These are phyloP conservation scores for Ophiostoma himal-ulmi DNA, from an alignment of 2,329 filamentous ascomycete species.

Conservation along the genomic window DNA sequence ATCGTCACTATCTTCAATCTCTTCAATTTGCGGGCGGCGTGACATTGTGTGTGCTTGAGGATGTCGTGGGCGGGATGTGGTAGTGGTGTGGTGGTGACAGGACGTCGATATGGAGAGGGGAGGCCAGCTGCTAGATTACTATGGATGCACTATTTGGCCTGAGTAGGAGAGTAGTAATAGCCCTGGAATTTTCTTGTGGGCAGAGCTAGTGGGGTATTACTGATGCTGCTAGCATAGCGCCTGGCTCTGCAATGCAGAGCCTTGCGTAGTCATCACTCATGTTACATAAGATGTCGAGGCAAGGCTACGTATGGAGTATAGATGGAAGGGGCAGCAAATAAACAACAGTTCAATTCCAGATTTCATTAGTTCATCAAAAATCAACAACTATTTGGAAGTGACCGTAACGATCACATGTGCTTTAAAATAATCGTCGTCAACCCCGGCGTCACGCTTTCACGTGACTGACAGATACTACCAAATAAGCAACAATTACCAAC, in stretches of 20 bases:
- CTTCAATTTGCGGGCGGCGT: constrained; percentile 75
- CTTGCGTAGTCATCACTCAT: constrained; percentile 12
- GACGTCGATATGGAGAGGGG: background rate
- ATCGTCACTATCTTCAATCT: constrained; percentile 75
- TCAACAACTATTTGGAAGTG: background rate
- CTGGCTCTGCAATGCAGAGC: background rate
- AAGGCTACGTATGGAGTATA: background rate
- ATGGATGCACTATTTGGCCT: constrained; percentile 11
- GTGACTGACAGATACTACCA: background rate
- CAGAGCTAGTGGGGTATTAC: constrained; percentile 17
- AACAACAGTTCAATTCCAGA: background rate
- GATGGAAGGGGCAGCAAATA: background rate
- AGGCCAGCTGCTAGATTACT: background rate
- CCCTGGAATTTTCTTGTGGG: constrained; percentile 21
- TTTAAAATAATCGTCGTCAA: background rate
- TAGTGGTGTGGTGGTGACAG: constrained; percentile 7
- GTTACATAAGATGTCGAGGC: background rate
- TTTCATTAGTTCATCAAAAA: background rate
- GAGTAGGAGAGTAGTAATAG: background rate
- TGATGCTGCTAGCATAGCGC: background rate
- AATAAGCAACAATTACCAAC: background rate
- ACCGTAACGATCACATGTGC: too few relatives aligned
- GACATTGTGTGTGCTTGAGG: constrained; percentile 53
- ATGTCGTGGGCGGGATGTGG: background rate
- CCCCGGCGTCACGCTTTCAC: background rate